These are phyloP conservation scores for Jasminum sambac DNA, from an alignment of 257 asterid species.

Conservation along the genomic window DNA sequence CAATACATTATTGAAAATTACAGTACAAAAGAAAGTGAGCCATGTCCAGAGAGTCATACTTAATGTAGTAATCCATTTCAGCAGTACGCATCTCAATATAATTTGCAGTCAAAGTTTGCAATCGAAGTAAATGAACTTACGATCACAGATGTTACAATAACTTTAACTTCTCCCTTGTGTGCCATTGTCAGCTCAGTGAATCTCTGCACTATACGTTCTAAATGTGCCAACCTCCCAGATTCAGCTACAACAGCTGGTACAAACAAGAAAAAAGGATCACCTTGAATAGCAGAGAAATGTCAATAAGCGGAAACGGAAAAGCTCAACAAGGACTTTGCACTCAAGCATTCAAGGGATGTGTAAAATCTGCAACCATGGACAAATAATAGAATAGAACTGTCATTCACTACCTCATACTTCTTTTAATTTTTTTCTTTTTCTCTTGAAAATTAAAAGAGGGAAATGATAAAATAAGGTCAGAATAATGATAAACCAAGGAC, in stretches of 20 bases:
- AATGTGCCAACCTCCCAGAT: conserved; percentile 65
- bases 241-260: conserved; percentile 67
- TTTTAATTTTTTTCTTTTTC: background rate
- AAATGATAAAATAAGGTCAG: background rate
- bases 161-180: conserved; percentile 84
- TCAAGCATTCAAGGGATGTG: background rate
- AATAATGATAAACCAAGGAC: background rate
- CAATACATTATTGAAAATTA: background rate
- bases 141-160: conserved; percentile 78
- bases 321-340: background rate
- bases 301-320: background rate
- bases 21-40: background rate
- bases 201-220: conserved; percentile 49
- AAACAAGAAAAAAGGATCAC: conserved; percentile 11
- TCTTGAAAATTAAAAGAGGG: background rate
- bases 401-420: background rate
- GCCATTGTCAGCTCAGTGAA: conserved; percentile 84
- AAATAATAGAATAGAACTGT: background rate
- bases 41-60: background rate
- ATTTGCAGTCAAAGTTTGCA: conserved; percentile 17
- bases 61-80: background rate
- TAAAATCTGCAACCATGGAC: background rate
- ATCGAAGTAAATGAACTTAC: conserved; percentile 47
- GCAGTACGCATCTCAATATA: conserved; percentile 6
- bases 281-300: background rate